Evolutionary conservation across 2,329 filamentous ascomycete species (phyloP).

Genomic region (Aspergillus candidus): DNA sequence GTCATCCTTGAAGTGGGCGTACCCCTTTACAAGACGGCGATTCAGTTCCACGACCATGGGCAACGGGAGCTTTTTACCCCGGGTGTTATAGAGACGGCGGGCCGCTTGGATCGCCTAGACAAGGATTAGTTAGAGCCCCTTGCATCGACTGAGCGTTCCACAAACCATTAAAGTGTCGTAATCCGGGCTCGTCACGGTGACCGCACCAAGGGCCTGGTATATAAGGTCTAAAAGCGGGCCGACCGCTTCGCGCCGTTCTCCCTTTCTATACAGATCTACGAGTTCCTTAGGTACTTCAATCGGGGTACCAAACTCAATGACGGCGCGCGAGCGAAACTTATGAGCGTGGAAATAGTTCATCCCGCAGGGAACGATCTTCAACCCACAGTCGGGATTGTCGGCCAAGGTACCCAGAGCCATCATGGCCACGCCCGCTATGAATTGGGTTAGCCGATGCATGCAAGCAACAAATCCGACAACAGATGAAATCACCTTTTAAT

Average conservation of each 20-base stretch:
- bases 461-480: not conserved
- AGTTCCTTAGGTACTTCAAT: slow-evolving; percentile 78
- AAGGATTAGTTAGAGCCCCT: slow-evolving; percentile 23
- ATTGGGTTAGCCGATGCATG: slow-evolving; percentile 6
- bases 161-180: slow-evolving; percentile 87
- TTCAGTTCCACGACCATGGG: slow-evolving; percentile 93
- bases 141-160: slow-evolving; percentile 3
- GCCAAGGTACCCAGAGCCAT: slow-evolving; percentile 92
- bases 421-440: slow-evolving; percentile 79
- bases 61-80: slow-evolving; percentile 85
- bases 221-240: slow-evolving; percentile 78
- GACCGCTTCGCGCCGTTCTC: slow-evolving; percentile 80
- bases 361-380: slow-evolving; percentile 92
- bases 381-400: slow-evolving; percentile 74
- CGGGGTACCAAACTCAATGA: slow-evolving; percentile 88
- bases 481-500: slow-evolving; percentile 57
- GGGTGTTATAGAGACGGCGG: slow-evolving; percentile 85
- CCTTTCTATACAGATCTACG: slow-evolving; percentile 76
- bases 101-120: slow-evolving; percentile 78
- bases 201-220: slow-evolving; percentile 75
- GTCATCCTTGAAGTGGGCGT: slow-evolving; percentile 87
- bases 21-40: slow-evolving; percentile 81
- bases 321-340: slow-evolving; percentile 93
- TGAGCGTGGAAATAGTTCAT: slow-evolving; percentile 99
- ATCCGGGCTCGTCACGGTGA: slow-evolving; percentile 87